Evolutionary conservation across 2,329 filamentous ascomycete species (phyloP).

Genomic region (Talaromyces sp.): DNA sequence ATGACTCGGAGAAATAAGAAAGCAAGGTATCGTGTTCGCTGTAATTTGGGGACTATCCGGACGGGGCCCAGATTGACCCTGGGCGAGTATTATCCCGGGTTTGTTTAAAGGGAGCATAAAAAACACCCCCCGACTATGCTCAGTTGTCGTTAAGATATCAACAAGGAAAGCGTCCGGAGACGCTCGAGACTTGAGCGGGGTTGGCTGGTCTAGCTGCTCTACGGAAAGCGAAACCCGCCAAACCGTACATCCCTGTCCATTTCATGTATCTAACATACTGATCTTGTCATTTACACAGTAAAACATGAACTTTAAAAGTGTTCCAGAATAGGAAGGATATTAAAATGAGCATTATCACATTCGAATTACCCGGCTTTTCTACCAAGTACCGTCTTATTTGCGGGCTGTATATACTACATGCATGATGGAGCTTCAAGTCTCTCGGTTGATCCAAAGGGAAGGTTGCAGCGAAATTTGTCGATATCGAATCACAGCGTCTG

Average conservation of each 20-base stretch:
- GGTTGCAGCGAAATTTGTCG: background rate
- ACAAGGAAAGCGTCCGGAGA: background rate
- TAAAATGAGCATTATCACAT: background rate
- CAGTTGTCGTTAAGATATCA: background rate
- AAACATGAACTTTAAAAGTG: background rate
- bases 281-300: background rate
- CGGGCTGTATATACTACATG: background rate
- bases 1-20: background rate
- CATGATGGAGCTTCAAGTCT: background rate
- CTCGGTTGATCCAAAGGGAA: background rate
- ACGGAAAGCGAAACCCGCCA: slow-evolving; percentile 2
- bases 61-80: background rate
- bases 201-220: background rate
- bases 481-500: background rate
- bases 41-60: background rate
- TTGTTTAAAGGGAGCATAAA: no score
- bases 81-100: background rate
- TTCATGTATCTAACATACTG: background rate
- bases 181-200: background rate
- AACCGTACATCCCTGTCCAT: background rate
- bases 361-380: background rate
- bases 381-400: background rate
- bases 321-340: background rate
- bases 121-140: background rate
- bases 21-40: background rate